These are phyloP conservation scores for Tolypocladium amazonense DNA, from an alignment of 2,329 filamentous ascomycete species.

Conservation along the genomic window DNA sequence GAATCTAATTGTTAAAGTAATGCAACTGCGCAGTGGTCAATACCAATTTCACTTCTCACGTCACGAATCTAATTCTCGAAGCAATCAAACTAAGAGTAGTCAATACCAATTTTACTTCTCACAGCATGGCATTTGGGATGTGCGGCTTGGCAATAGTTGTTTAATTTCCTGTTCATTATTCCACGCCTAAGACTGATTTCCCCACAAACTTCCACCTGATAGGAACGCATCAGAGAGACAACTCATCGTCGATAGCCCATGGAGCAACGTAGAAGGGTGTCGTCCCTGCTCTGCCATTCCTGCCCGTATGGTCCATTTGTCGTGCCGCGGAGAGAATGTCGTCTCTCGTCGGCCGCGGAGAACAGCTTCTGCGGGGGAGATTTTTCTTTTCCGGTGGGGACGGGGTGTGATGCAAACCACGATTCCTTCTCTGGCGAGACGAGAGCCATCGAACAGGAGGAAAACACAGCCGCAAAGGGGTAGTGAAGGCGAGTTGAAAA, in stretches of 20 bases:
- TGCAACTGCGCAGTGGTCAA: too few species aligned
- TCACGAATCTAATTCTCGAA: not conserved
- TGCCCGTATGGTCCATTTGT: not conserved
- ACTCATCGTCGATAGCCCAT: not conserved
- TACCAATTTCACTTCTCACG: too few species aligned
- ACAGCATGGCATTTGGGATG: not conserved
- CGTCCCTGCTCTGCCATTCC: not conserved
- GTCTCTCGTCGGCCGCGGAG: not conserved
- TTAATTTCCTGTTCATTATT: slow-evolving; percentile 4
- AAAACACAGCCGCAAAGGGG: slow-evolving; percentile 4
- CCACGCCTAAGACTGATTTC: not conserved
- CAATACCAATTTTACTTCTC: not conserved
- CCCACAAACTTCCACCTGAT: not conserved
- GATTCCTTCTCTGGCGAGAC: slow-evolving; percentile 4
- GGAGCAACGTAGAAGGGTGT: not conserved
- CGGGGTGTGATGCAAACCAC: not conserved
- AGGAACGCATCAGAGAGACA: not conserved
- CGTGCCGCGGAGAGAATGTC: not conserved
- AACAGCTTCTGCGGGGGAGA: not conserved
- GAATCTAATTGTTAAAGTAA: too few species aligned
- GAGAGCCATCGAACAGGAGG: slow-evolving; percentile 4
- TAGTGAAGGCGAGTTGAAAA: slow-evolving; percentile 6
- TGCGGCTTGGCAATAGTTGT: not conserved
- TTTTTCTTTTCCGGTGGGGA: not conserved
- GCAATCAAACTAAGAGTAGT: not conserved